Conservation (phyloP, 495 filamentous ascomycete genomes). For the Lophiotrema nucula region DNA sequence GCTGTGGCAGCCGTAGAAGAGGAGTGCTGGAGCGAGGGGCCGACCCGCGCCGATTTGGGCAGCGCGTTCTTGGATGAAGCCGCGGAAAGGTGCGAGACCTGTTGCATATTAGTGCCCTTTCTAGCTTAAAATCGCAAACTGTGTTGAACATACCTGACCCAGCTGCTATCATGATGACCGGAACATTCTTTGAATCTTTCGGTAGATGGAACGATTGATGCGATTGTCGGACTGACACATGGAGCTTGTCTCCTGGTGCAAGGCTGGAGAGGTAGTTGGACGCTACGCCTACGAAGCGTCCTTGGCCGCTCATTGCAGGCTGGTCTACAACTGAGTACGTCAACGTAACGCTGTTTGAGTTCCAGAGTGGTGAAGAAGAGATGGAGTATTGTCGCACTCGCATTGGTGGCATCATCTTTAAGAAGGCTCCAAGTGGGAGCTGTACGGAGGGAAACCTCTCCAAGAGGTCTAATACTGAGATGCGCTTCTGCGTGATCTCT, state of each 20-base stretch:
- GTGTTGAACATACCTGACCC: slow-evolving; percentile 89
- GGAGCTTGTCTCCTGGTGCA: slow-evolving; percentile 6
- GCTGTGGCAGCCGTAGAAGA: slow-evolving; percentile 64
- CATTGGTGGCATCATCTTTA: slow-evolving; percentile 21
- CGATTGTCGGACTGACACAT: slow-evolving; percentile 4
- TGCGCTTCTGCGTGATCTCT: slow-evolving; percentile 3
- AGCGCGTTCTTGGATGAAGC: slow-evolving; percentile 69
- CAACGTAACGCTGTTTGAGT: neutral
- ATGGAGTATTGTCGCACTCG: slow-evolving; percentile 16
- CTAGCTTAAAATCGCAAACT: too few species aligned
- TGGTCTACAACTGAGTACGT: slow-evolving; percentile 20
- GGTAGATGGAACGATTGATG: slow-evolving; percentile 24
- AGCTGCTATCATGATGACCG: slow-evolving; percentile 70
- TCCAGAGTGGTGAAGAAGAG: slow-evolving; percentile 20
- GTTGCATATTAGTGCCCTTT: neutral
- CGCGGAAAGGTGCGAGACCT: slow-evolving; percentile 69
- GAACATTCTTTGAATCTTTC: slow-evolving; percentile 25
- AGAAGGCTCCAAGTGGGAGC: slow-evolving; percentile 11
- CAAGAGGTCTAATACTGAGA: slow-evolving; percentile 15
- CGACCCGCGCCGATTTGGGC: slow-evolving; percentile 51
- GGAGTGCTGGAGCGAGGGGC: slow-evolving; percentile 55
- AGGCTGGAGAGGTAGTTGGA: slow-evolving; percentile 55
- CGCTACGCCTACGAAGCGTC: slow-evolving; percentile 59
- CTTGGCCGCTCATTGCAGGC: slow-evolving; percentile 5
- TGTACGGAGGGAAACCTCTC: slow-evolving; percentile 1